phyloP scores from a whole-genome alignment of 768 basidiomycete species.

The Pisolithus orientalis region DNA sequence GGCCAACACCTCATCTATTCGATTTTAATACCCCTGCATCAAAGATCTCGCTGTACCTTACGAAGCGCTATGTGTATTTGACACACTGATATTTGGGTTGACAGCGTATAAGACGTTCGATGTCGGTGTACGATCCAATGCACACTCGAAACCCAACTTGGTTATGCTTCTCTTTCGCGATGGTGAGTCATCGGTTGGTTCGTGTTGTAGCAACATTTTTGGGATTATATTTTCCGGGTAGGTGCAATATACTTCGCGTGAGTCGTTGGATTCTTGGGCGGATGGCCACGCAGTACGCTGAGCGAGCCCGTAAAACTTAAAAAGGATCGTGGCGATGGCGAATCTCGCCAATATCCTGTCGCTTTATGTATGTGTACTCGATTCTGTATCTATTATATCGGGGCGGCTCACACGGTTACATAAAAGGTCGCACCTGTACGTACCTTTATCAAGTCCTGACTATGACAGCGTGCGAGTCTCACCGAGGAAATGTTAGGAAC shows the following conservation, averaged over 20 bases:
- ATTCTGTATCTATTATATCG: background rate
- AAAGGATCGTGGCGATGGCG: slow-evolving; percentile 45
- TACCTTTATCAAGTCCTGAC: background rate
- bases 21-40: background rate
- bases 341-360: slow-evolving; percentile 45
- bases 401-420: background rate
- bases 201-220: background rate
- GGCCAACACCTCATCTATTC: background rate
- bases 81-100: slow-evolving; percentile 40
- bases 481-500: slow-evolving; percentile 26
- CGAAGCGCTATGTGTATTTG: slow-evolving; percentile 47
- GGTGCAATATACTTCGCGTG: slow-evolving; percentile 54
- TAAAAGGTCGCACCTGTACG: slow-evolving; percentile 3
- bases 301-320: background rate
- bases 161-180: slow-evolving; percentile 42
- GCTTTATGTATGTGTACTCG: slow-evolving; percentile 26
- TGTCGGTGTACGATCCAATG: slow-evolving; percentile 22
- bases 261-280: slow-evolving; percentile 12
- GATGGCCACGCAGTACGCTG: slow-evolving; percentile 9
- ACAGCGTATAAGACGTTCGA: slow-evolving; percentile 43
- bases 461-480: background rate
- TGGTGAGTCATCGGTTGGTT: slow-evolving; percentile 29
- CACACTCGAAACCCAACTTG: slow-evolving; percentile 25
- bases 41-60: slow-evolving; percentile 33
- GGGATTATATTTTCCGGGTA: slow-evolving; percentile 9